Evolutionary conservation across 2,329 filamentous ascomycete genomes (phyloP).

Genomic region (Botrytis byssoidea): DNA sequence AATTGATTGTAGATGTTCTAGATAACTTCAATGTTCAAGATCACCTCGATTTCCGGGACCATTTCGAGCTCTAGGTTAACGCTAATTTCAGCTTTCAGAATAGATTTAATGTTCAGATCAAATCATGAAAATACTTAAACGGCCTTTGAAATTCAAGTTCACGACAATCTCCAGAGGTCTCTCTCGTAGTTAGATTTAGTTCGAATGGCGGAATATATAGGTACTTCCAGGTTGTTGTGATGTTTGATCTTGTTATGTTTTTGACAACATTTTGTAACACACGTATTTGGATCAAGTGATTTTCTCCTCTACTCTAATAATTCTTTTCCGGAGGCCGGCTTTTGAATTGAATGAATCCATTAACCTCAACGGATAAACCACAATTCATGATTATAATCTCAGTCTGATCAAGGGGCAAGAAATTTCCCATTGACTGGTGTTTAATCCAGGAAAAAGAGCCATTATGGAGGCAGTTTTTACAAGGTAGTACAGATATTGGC

Average conservation of each 20-base stretch:
- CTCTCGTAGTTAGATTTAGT: background rate
- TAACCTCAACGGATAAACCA: accelerated
- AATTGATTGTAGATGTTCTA: background rate
- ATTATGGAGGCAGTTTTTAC: background rate
- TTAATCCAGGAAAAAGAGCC: background rate
- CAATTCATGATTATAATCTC: background rate
- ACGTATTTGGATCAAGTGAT: background rate
- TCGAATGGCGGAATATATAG: background rate
- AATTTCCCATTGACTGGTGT: background rate
- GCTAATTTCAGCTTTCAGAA: background rate
- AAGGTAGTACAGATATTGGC: background rate
- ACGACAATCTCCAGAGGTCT: background rate
- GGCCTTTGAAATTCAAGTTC: background rate
- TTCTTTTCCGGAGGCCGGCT: background rate
- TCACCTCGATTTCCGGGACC: background rate
- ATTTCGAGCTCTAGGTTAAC: accelerated
- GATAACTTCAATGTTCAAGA: background rate
- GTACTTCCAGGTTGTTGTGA: background rate
- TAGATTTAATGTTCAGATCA: background rate
- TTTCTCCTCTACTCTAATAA: background rate
- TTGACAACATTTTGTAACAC: background rate
- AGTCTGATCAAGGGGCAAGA: background rate
- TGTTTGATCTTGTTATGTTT: background rate
- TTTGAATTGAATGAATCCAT: background rate
- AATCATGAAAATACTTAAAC: background rate